Percentiles rank a stretch among this genome's conserved stretches.
Evolutionary conservation across 306 rosid species (phyloP).

Genomic region (Acmispon strigosus): DNA sequence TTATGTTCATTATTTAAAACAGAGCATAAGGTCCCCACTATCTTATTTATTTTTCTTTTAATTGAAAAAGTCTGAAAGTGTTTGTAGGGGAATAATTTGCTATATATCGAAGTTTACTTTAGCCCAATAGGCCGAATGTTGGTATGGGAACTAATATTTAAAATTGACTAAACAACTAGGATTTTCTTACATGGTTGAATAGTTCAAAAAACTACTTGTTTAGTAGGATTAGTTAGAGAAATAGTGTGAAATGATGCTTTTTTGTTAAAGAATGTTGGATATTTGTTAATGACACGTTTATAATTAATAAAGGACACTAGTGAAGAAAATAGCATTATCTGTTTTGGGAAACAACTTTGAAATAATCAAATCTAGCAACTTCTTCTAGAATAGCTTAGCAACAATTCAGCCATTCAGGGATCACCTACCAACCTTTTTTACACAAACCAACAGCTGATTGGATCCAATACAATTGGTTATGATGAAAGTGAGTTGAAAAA

Average conservation of each 20-base stretch:
- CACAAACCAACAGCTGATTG: background rate
- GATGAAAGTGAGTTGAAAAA: no score
- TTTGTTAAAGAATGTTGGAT: background rate
- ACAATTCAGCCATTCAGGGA: background rate
- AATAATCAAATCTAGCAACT: background rate
- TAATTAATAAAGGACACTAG: background rate
- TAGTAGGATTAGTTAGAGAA: slow-evolving; percentile 20
- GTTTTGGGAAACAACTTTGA: background rate
- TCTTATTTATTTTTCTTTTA: background rate
- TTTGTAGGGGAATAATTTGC: background rate
- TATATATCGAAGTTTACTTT: background rate
- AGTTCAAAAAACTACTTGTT: slow-evolving; percentile 15
- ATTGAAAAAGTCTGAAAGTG: slow-evolving; percentile 8
- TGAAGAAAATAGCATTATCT: background rate
- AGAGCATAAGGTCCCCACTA: slow-evolving; percentile 23
- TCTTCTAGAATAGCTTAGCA: background rate
- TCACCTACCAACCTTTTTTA: background rate
- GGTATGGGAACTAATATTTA: slow-evolving; percentile 12
- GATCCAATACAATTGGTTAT: no score
- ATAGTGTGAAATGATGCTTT: background rate
- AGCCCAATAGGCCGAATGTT: background rate
- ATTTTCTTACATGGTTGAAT: slow-evolving; percentile 2
- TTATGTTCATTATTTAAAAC: slow-evolving; percentile 4
- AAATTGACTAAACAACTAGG: background rate
- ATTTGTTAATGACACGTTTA: background rate